phyloP scores from a whole-genome alignment of 2,329 filamentous ascomycete genomes.

The Torrubiella hemipterigena region DNA sequence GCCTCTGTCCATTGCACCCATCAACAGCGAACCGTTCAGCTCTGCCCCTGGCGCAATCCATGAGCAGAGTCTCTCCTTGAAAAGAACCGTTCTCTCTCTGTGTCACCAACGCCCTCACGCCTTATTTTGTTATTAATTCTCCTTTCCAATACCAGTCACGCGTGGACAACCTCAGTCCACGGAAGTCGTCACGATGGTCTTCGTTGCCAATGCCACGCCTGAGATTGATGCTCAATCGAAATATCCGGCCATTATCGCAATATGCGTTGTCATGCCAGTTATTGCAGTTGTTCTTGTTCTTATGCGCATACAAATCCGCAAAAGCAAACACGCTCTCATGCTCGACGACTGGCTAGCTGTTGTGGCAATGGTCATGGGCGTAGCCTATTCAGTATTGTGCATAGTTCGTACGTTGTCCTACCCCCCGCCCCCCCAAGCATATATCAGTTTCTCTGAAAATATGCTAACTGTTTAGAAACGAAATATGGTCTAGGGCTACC shows the following conservation, averaged over 20 bases:
- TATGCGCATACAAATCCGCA: conserved; percentile 28
- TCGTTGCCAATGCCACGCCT: conserved; percentile 36
- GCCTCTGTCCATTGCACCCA: too few species aligned
- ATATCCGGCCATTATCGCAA: conserved; percentile 34
- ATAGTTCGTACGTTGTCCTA: conserved; percentile 29
- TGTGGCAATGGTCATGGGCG: conserved; percentile 29
- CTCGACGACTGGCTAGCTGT: conserved; percentile 32
- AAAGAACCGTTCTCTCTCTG: too few species aligned
- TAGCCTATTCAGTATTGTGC: conserved; percentile 36
- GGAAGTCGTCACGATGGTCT: conserved; percentile 34
- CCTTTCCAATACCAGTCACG: too few species aligned
- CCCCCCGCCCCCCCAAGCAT: not conserved
- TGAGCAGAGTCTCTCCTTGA: too few species aligned
- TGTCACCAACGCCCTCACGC: too few species aligned
- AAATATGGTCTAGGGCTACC: conserved; percentile 40
- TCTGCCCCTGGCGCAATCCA: too few species aligned
- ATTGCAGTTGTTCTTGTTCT: conserved; percentile 29
- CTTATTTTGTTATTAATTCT: too few species aligned
- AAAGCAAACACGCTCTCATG: conserved; percentile 28
- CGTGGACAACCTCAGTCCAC: too few species aligned
- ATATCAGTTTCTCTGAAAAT: not conserved
- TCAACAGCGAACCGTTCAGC: too few species aligned
- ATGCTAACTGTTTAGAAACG: conserved; percentile 26
- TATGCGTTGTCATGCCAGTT: conserved; percentile 31
- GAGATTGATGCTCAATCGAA: conserved; percentile 34